A percentile compares a stretch with the other conserved stretches of the same genome.
These are phyloP conservation scores for Tylopilus cervinicoccineus DNA, from an alignment of 768 basidiomycete species.

Conservation along the genomic window DNA sequence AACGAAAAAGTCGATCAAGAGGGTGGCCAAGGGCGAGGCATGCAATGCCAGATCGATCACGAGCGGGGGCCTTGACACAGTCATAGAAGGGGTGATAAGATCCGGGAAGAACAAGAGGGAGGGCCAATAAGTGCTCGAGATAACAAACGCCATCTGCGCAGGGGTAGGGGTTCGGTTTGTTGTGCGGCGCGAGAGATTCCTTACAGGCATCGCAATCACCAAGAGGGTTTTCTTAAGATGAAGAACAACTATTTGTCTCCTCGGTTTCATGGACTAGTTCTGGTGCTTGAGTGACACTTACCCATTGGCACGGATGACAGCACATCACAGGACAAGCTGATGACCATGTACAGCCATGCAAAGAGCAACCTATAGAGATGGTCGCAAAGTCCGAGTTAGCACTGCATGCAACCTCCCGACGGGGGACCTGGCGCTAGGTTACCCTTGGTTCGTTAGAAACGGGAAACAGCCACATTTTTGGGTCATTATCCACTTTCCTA, in stretches of 20 bases:
- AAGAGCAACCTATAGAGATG: constrained; percentile 22
- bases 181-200: not conserved
- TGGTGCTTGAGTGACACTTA: constrained; percentile 19
- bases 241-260: constrained; percentile 5
- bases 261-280: not conserved
- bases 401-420: not conserved
- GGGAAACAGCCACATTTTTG: constrained; percentile 66
- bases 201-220: constrained; percentile 65
- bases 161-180: not conserved
- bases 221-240: constrained; percentile 56
- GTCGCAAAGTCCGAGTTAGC: not conserved
- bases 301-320: constrained; percentile 32
- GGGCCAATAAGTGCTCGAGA: constrained; percentile 66
- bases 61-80: constrained; percentile 37
- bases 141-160: constrained; percentile 40
- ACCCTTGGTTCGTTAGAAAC: constrained; percentile 79
- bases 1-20: constrained; percentile 64
- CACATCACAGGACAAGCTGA: constrained; percentile 39
- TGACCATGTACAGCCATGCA: constrained; percentile 39
- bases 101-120: constrained; percentile 46
- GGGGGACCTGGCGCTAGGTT: not conserved
- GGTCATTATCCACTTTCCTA: constrained; percentile 32
- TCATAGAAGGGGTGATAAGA: not conserved
- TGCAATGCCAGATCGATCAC: constrained; percentile 63
- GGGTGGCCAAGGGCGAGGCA: constrained; percentile 51